Evolutionary conservation across 2,329 filamentous ascomycete species (phyloP), one percentile per base, ranked within the genome.

Genomic region (Cladorrhinum sp.): DNA sequence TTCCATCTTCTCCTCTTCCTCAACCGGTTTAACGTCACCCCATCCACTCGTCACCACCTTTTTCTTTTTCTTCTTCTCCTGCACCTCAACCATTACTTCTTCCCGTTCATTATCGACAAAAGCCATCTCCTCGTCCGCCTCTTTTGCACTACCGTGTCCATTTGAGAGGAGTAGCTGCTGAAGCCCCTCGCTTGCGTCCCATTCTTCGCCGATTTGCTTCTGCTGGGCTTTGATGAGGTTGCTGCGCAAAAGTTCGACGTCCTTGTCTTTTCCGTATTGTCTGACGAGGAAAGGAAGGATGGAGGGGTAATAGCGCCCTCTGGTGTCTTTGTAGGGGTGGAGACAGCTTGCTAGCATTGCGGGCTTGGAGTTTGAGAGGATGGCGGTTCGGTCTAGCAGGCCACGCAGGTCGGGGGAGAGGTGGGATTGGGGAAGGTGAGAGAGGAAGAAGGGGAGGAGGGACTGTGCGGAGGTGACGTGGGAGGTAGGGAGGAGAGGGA

Each of bases 291-390:
- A 90, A 0, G 94, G 93, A 53, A 96, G 75, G 53, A 96, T 88
- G 72, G 88, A 95, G 26, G 89, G 81, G 62, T 86, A 84, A 56
- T 85, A 82, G 65, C 85, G 79, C 48, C 87, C 83, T 71, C 86
- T 81, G 69, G 84, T 78, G 69, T 86, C 79, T 64, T 86, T 77
- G 73, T 87, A 85, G 0, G 92, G 91, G 73, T 95, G 92, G 62
- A 97, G 78, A 12, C 96, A 86, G 72, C 91, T 94, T 5, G 92
- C 86, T 10, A 95, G 71, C 83, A 97, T 90, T 48, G 90, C 88
- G 30, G 87, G 80, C 70, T 86, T 87, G 72, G 88, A 82, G 62
- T 82, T 80, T 4, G 81, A 83, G 21, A 96, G 76, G 59, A 96
- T 88, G 20, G 91, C 89, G 2, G 90, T 91, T 65, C 90, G 89